These are phyloP conservation scores for Aspergillus flavus DNA, from an alignment of 2,329 filamentous ascomycete species.

Conservation along the genomic window DNA sequence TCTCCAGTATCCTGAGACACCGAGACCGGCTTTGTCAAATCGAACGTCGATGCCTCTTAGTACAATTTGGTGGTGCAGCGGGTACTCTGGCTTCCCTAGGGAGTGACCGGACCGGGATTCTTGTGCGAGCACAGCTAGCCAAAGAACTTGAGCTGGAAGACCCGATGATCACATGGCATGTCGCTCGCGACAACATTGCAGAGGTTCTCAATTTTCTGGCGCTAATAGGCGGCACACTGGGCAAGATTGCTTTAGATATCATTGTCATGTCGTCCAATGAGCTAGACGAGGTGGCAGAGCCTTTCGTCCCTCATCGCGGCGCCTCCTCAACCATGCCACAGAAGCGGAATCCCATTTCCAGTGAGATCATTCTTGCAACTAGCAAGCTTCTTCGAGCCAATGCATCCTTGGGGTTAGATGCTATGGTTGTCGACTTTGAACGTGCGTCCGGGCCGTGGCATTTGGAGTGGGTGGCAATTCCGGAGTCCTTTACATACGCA, in stretches of 20 bases:
- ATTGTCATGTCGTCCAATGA: slow-evolving; percentile 63
- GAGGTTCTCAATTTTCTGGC: slow-evolving; percentile 59
- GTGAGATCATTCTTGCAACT: slow-evolving; percentile 57
- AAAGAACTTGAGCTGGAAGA: slow-evolving; percentile 51
- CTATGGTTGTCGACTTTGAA: slow-evolving; percentile 62
- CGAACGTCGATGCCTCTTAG: slow-evolving; percentile 50
- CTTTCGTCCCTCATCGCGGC: slow-evolving; percentile 49
- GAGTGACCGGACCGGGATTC: slow-evolving; percentile 49
- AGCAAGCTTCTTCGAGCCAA: slow-evolving; percentile 58
- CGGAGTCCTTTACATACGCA: slow-evolving; percentile 56
- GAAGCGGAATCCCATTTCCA: slow-evolving; percentile 62
- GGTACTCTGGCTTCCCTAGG: slow-evolving; percentile 59
- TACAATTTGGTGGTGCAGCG: slow-evolving; percentile 61
- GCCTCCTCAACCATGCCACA: slow-evolving; percentile 62
- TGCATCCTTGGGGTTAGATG: slow-evolving; percentile 56
- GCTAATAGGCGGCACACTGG: slow-evolving; percentile 55
- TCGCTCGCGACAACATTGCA: slow-evolving; percentile 56
- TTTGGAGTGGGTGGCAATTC: slow-evolving; percentile 60
- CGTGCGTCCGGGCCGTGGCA: slow-evolving; percentile 62
- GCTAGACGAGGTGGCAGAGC: slow-evolving; percentile 57
- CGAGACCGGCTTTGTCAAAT: slow-evolving; percentile 52
- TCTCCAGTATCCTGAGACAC: slow-evolving; percentile 55
- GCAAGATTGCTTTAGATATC: slow-evolving; percentile 59
- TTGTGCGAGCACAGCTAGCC: slow-evolving; percentile 54
- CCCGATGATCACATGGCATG: slow-evolving; percentile 61